Evolutionary conservation across 805 yeast genomes (phyloP).

Genomic region (Torulaspora delbrueckii): DNA sequence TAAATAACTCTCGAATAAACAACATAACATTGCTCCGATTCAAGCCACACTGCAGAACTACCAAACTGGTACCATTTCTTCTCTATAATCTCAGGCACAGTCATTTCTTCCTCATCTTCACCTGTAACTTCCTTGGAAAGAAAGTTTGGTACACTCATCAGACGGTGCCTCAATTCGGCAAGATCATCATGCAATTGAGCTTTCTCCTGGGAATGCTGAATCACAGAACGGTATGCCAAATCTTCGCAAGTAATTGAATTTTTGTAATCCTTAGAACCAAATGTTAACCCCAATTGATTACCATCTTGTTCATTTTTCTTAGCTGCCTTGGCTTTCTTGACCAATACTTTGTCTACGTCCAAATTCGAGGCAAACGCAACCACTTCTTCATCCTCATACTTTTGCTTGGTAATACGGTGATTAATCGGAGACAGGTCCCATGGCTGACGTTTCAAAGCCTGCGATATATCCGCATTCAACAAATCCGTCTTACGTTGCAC

Average conservation of each 20-base stretch:
- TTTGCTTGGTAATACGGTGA: slow-evolving; percentile 1
- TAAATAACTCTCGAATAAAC: slow-evolving; percentile 46
- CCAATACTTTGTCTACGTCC: slow-evolving; percentile 6
- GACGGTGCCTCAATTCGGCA: slow-evolving; percentile 5
- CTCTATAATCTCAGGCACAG: slow-evolving; percentile 11
- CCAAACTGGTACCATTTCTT: slow-evolving; percentile 44
- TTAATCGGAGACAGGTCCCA: slow-evolving; percentile 7
- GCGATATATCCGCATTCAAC: slow-evolving; percentile 9
- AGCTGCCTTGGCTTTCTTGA: slow-evolving; percentile 2
- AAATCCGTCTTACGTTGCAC: slow-evolving; percentile 9
- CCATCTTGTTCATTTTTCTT: neutral
- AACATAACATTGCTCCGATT: slow-evolving; percentile 45
- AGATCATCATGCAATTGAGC: slow-evolving; percentile 9
- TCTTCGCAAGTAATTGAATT: slow-evolving; percentile 12
- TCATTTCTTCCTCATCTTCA: slow-evolving; percentile 11
- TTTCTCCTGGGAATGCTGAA: slow-evolving; percentile 9
- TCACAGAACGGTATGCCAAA: slow-evolving; percentile 11
- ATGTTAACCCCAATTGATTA: too few species aligned
- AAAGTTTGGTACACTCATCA: slow-evolving; percentile 4
- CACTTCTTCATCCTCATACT: slow-evolving; percentile 4
- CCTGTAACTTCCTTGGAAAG: slow-evolving; percentile 3
- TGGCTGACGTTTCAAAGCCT: slow-evolving; percentile 5
- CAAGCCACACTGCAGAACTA: slow-evolving; percentile 52
- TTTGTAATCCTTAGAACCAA: neutral
- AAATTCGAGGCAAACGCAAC: slow-evolving; percentile 15